Base-by-base conservation (phyloP, 208 protist species). In the Blechomonas ayalai region DNA sequence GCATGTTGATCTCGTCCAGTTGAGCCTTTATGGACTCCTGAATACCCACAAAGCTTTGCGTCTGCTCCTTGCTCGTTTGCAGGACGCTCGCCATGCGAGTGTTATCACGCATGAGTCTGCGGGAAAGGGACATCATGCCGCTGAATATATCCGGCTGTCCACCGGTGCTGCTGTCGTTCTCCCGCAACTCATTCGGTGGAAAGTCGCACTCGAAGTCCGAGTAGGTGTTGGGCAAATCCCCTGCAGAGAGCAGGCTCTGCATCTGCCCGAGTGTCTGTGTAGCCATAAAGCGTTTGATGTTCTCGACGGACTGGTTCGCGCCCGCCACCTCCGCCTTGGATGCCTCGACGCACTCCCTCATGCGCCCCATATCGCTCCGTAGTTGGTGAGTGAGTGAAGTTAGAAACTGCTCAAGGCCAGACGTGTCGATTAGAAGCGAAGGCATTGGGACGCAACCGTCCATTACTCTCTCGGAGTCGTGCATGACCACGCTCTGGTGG, bases 381-480 rank as follows among this genome's bases (percentile, higher is more conserved):
- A 73, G 67, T 19, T 71, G 22, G 4, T 52, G 39, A 5, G 33
- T 66, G 6, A 84, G 44, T 7, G 27, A 43, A 4, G 51, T 45
- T 13, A 84, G 42, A 15, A 71, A 77, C n/a, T 39, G 33, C 51
- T 84, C 62, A 22, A 84, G 61, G 12, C 36, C 51, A 39, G 56
- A 58, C 2, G 49, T 45, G 34, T 61, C 67, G 13, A 81, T 37
- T 18, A 81, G 61, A 7, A 65, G 28, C 1, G 66, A 52, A 6
- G 72, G 72, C n/a, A 72, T 19, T 0, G 52, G 46, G 10, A 59
- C 18, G 36, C 61, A 68, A n/a, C 50, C 40, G 20, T 34, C 45
- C n/a, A n/a, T n/a, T n/a, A n/a, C n/a, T n/a, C n/a, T n/a, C n/a
- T n/a, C n/a, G n/a, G n/a, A n/a, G n/a, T n/a, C n/a, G n/a, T n/a